Base-by-base conservation (phyloP, 2,329 filamentous ascomycete species). In the Penicillium sp. region DNA sequence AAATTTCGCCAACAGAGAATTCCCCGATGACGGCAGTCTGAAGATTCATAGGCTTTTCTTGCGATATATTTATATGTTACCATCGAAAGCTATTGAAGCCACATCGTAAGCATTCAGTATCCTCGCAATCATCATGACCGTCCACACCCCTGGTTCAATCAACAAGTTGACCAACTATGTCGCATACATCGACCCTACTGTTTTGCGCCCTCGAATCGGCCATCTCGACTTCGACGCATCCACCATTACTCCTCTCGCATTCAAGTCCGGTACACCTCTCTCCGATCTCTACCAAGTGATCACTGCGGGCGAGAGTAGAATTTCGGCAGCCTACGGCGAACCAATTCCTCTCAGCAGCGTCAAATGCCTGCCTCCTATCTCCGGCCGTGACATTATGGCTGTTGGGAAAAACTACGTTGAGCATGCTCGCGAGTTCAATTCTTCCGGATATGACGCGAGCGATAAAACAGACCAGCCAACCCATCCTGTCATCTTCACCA, bases 401-500 rank as follows among this genome's bases (percentile, higher is more conserved):
- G 31, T 33, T 15, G 31, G 31, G 6, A 33, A 33, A 6, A 33
- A 33, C 4, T 33, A 33, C 14, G 31, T 33, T 15, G 31, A 33
- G 6, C 31, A 33, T 15, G 31, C 31, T 15, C 12, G 15, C 12
- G 31, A 33, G 31, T 33, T 33, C 31, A 33, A 33, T 11, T 33
- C 31, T 15, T 33, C 31, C 5, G 31, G 31, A 5, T 33, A 33
- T 15, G 31, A 33, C 15, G 31, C 31, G 15, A 81, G 76, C 5
- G 82, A 85, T 60, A 84, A 83, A 59, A 70, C 74, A 0, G 81
- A 82, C 52, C 70, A 73, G 41, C 81, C 81, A 0, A 79, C 77
- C 0, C 78, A 83, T 57, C 82, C 82, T 0, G 81, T 84, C 8
- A 82, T 83, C 52, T 82, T 83, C 66, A 82, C 81, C 3, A 83